Conservation (phyloP, 768 basidiomycete species). For the Lentinula aciculospora region DNA sequence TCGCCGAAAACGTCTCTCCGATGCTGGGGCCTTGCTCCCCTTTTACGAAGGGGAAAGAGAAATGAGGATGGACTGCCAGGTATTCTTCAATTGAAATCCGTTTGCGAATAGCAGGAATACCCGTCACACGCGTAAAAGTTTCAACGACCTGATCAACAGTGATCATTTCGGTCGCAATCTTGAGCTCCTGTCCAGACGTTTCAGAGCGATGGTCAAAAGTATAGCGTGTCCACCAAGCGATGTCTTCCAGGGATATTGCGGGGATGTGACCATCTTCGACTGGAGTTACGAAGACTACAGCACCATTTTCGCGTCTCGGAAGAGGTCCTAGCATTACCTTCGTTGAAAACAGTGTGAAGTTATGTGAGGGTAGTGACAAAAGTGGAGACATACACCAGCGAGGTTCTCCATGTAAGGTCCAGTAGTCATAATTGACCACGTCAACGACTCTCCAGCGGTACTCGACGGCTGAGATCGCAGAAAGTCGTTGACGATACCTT, state of each 20-base stretch:
- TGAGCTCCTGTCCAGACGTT: constrained; percentile 29
- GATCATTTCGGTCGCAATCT: constrained; percentile 30
- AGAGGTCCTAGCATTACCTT: constrained; percentile 28
- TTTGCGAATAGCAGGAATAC: constrained; percentile 25
- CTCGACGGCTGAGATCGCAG: constrained; percentile 28
- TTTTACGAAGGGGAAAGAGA: constrained; percentile 24
- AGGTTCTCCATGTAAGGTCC: constrained; percentile 39
- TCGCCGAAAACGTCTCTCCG: constrained; percentile 35
- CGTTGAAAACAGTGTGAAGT: neutral
- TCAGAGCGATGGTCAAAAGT: constrained; percentile 28
- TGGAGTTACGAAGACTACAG: constrained; percentile 32
- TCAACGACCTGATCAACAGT: constrained; percentile 29
- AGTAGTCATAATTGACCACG: constrained; percentile 31
- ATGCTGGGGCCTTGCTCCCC: constrained; percentile 25
- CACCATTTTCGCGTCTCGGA: constrained; percentile 30
- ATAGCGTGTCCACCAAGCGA: constrained; percentile 35
- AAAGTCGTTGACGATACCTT: constrained; percentile 34
- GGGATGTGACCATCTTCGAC: constrained; percentile 29
- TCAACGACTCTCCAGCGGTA: constrained; percentile 21
- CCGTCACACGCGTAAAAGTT: constrained; percentile 32
- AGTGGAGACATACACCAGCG: constrained; percentile 22
- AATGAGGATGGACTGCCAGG: constrained; percentile 21
- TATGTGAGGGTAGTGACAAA: neutral
- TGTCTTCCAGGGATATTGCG: constrained; percentile 32
- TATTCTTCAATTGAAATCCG: constrained; percentile 27